Evolutionary conservation across 176 grass and related monocot genomes (phyloP), one percentile per base, ranked within the genome.

Genomic region (Elymus sibiricus): DNA sequence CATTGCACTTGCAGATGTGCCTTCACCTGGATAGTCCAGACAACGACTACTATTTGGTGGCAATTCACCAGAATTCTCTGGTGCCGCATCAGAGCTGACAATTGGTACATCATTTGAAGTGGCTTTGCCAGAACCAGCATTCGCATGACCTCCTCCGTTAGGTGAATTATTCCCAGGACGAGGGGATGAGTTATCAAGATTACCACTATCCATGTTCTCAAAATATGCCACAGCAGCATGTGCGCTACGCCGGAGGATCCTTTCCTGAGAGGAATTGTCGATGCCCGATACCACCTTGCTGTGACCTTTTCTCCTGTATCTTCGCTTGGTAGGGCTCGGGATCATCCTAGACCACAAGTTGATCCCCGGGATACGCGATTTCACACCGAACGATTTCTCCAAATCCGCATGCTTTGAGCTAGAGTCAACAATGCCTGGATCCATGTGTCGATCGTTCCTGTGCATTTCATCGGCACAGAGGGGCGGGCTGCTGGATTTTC

Each of bases 381-480:
- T 94, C 63, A 94, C 83, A 16, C 86, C 94, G 29, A 94, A 98
- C 10, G 90, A 88, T 66, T 92, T 92, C 85, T 94, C 92, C 51
- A 96, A 49, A 90, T 96, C 92, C 1, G 82, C 80, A 79, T 99
- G 94, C 70, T 94, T 96, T 11, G 87, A 90, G 14, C 90, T 81
- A 55, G 93, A 89, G 24, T 88, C 82, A 32, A 89, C 88, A 81
- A 87, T 92, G 80, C 74, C 79, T 3, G 88, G 83, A 22, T 92
- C 88, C 44, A 92, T 79, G 73, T 88, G 89, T 61, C 88, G 88
- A 42, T 93, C 94, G 71, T 94, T 96, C 78, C 70, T 88, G 83
- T 99, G 97, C 88, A 96, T 96, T 68, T 94, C 88, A 88, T 99
- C 94, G 21, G 89, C 85, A 37, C 91, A 98, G 60, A 89, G 80